phyloP scores from a whole-genome alignment of 2,329 filamentous ascomycete genomes.

The Chaetothyriales sp. region DNA sequence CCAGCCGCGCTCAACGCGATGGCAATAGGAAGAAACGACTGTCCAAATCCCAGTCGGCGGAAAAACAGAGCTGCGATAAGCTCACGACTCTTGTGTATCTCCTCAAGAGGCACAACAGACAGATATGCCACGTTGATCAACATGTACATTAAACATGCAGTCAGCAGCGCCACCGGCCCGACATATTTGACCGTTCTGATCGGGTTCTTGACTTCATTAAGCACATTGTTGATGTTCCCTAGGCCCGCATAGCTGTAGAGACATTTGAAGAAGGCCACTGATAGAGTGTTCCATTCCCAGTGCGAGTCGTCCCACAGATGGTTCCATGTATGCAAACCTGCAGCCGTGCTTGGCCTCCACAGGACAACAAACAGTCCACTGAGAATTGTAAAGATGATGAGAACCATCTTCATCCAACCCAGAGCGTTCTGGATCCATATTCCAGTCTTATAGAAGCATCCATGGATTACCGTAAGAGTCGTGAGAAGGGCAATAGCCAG shows the following conservation, averaged over 20 bases:
- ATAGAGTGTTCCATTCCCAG: constrained; percentile 54
- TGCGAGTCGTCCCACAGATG: constrained; percentile 48
- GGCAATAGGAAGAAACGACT: constrained; percentile 43
- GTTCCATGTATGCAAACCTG: constrained; percentile 28
- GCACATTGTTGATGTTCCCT: constrained; percentile 52
- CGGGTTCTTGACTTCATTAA: constrained; percentile 56
- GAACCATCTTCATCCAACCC: constrained; percentile 14
- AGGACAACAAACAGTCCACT: constrained; percentile 46
- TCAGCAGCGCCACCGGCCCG: constrained; percentile 43
- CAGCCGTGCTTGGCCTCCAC: constrained; percentile 3
- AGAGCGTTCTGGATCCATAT: constrained; percentile 16
- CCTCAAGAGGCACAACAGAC: constrained; percentile 49
- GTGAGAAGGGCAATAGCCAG: constrained; percentile 45
- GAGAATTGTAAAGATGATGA: constrained; percentile 36
- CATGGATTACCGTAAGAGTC: constrained; percentile 43
- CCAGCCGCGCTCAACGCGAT: constrained; percentile 54
- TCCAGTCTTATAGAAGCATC: constrained; percentile 33
- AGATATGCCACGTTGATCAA: constrained; percentile 51
- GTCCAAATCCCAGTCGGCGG: constrained; percentile 41
- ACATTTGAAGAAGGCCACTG: constrained; percentile 49
- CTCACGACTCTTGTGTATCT: constrained; percentile 51
- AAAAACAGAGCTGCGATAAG: constrained; percentile 56
- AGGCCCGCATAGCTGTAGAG: constrained; percentile 55
- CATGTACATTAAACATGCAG: constrained; percentile 49
- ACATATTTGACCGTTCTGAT: constrained; percentile 50